Percentiles rank a stretch among this genome's conserved stretches.
Evolutionary conservation across 768 basidiomycete genomes (phyloP).

Genomic region (Lactifluus rugatus): DNA sequence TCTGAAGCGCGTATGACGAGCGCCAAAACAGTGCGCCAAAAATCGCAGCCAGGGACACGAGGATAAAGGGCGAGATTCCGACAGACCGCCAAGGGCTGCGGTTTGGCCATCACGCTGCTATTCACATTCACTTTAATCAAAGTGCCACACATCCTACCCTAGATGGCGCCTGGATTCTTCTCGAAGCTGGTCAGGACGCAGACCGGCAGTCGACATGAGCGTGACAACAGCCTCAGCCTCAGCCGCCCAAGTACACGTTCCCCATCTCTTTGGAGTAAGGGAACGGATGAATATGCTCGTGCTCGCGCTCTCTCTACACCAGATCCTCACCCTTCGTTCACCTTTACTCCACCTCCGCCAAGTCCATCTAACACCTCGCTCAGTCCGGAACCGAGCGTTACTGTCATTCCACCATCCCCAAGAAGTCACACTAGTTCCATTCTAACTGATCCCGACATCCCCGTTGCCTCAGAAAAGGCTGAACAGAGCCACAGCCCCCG

Average conservation of each 20-base stretch:
- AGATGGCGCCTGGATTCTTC: conserved; percentile 10
- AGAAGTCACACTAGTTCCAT: conserved; percentile 19
- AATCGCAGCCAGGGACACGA: neutral
- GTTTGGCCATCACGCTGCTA: too few relatives aligned
- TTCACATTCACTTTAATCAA: too few relatives aligned
- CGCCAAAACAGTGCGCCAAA: neutral
- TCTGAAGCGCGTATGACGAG: neutral
- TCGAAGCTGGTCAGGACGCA: conserved; percentile 9
- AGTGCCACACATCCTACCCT: too few relatives aligned
- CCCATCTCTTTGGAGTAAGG: neutral
- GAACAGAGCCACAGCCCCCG: conserved; percentile 13
- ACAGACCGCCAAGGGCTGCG: too few relatives aligned
- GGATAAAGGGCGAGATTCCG: neutral
- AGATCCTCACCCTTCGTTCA: neutral
- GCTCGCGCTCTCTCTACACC: neutral
- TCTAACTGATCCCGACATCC: conserved; percentile 15
- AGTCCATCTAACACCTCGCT: conserved; percentile 15
- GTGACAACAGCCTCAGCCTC: neutral
- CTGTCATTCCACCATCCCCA: conserved; percentile 29
- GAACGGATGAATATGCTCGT: neutral
- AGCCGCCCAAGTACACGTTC: neutral
- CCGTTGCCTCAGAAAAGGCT: neutral
- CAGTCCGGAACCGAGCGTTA: conserved; percentile 25
- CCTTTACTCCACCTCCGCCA: neutral
- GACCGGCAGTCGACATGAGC: neutral